Evolutionary conservation across 202 grass and related monocot species (phyloP), one percentile per base, ranked within the genome.

Genomic region (Hordeum pubiflorum): DNA sequence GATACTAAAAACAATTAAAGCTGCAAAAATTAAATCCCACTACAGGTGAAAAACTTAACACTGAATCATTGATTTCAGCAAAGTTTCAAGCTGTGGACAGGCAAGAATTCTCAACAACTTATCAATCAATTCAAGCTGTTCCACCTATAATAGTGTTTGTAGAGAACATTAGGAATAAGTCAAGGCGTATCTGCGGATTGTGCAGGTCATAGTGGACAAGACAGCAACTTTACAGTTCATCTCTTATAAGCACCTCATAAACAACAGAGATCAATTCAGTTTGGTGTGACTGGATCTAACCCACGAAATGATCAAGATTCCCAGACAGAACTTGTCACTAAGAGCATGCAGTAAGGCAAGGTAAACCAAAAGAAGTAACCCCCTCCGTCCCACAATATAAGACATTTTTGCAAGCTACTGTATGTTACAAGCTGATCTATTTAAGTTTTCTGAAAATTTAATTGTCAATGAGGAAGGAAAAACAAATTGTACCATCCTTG

Each of bases 191-290:
- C n/a, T 32, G 31, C 4, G 3, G 31, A 22, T 55, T 44, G 13
- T 2, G 2, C 6, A 62, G 31, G 1, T 58, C n/a, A 12, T 65
- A 60, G 13, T 72, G 43, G 34, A 64, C 13, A 72, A 58, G 33
- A 78, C 6, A 83, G 69, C 18, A 77, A 82, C 10, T 63, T 56
- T 72, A 64, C 34, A 87, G 13, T 67, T 58, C 77, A 59, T 46
- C 60, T 58, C 41, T 56, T 57, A 77, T 72, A 38, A 75, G 4
- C 23, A 41, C 24, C 22, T 46, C 18, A 32, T 18, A 65, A 15
- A 27, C 10, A 70, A 41, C 54, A 0, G 76, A 50, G 24, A 77
- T 9, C 73, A 67, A 41, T 52, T 22, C n/a, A 72, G 4, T 3
- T n/a, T 41, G 3, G 17, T 54, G 10, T 76, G 46, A 69, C 52